Base-by-base conservation (phyloP, 75 land plant genomes). In the Pinus tabuliformis region DNA sequence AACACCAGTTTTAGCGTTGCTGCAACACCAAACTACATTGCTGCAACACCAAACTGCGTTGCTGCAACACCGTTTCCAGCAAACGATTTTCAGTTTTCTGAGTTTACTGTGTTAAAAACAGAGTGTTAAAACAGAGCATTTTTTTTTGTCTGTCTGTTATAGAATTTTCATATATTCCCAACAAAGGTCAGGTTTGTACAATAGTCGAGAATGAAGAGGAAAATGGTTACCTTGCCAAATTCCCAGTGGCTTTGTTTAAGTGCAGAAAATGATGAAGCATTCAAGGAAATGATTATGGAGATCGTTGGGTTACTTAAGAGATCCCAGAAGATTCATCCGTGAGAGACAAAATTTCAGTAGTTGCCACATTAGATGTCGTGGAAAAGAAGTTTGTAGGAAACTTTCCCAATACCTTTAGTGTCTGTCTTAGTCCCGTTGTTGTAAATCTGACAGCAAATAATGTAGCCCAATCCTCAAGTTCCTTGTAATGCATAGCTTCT, bases 331-430 rank as follows among this genome's bases (percentile, higher is more conserved):
- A 68, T 39, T 81, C 77, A 58, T 57, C 82, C 61, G 20, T 75
- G n/a, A 71, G 81, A 6, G 54, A 84, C 52, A 87, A 89, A 73
- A 49, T 82, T 68, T 82, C 83, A n/a, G 91, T 89, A 59, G 75
- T 89, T 73, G 83, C 88, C 14, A 78, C 92, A 16, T 22, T 93
- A 33, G 96, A 93, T 80, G 81, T 81, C 26, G 58, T 89, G 72
- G 81, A 87, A 15, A 82, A 59, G 58, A 79, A 60, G 28, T 78
- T 82, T 80, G 58, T 82, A 61, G 77, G 73, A 24, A 36, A 81
- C 49, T 15, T 65, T 72, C 77, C 81, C 42, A 42, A 21, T 6
- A 30, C 76, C 30, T 82, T 80, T 42, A 56, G 49, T 11, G 17
- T 70, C 26, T 86, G 81, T 65, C 89, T 92, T 39, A 49, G 70